Conservation (phyloP, 192 early-diverging fungal species). For the Oehlia diaphana region DNA sequence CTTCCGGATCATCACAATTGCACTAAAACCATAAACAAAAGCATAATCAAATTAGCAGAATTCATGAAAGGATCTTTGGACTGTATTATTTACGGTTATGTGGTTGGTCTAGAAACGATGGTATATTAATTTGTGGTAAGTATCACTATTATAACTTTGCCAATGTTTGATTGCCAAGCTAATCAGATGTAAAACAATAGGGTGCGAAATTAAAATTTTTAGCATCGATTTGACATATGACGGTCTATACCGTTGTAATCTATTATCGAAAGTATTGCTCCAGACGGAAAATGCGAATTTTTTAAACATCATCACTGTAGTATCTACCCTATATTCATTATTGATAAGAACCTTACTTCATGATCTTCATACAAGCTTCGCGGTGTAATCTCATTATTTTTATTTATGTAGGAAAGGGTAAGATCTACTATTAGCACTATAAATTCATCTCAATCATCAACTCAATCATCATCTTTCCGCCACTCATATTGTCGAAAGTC, state of each 20-base stretch:
- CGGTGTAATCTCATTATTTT: slow-evolving; percentile 1
- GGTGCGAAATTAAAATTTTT: slow-evolving; percentile 9
- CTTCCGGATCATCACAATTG: not conserved
- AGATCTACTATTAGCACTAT: not conserved
- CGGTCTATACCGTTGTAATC: not conserved
- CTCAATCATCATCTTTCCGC: not conserved
- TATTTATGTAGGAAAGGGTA: slow-evolving; percentile 16
- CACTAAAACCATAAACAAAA: not conserved
- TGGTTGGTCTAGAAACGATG: not conserved
- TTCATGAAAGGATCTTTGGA: slow-evolving; percentile 19
- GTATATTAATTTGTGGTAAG: slow-evolving; percentile 18
- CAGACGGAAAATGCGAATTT: slow-evolving; percentile 14
- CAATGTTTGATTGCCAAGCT: not conserved
- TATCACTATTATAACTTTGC: slow-evolving; percentile 3
- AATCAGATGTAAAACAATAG: slow-evolving; percentile 7
- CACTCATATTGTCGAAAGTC: not conserved
- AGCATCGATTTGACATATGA: not conserved
- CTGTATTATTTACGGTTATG: not conserved
- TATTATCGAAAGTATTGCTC: not conserved
- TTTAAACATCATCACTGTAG: slow-evolving; percentile 2
- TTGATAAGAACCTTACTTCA: slow-evolving; percentile 13
- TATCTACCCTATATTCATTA: slow-evolving; percentile 24
- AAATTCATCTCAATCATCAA: not conserved
- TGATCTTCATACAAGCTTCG: not conserved
- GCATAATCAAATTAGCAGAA: slow-evolving; percentile 15